Evolutionary conservation across 148 eudicot genomes (phyloP), one percentile per base, ranked within the genome.

Genomic region (Salicornia ramosissima): DNA sequence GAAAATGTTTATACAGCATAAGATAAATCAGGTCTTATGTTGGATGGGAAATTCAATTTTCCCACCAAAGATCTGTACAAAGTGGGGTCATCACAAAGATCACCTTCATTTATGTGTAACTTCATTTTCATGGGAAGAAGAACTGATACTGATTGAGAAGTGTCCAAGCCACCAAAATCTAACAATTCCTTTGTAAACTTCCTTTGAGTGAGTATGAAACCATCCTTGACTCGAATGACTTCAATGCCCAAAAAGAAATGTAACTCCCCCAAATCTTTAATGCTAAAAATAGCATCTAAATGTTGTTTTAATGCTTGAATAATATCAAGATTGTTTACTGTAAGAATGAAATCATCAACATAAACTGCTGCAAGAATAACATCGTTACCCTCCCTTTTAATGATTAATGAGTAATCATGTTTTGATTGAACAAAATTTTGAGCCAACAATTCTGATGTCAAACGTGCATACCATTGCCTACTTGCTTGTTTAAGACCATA

Each of bases 161-260:
- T 4, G 0, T 16, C 2, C 0, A 16, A 19, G 2, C 22, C 53
- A 49, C 0, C 16, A 6, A 0, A 1, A 16, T 21, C 2, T 0
- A 49, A 8, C 22, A 49, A 18, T 3, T 49, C 53, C 2, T 16
- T 16, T 16, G 53, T 49, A 22, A 16, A 49, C 5, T 49, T 49
- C 21, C 4, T 49, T 18, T 49, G 53, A 16, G 22, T 49, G 5
- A 49, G 10, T 1, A 49, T 3, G 5, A 45, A 0, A 3, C 53
- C 53, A 49, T 2, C 6, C 2, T 6, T 15, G 4, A 49, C 2
- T 1, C 7, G 5, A 16, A 0, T 0, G 7, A 49, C 12, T 19
- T 49, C 53, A 9, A 49, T 49, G 6, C 53, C 22, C 4, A 49
- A 22, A 19, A 45, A 45, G 1, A 8, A 45, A 5, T 6, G 0